phyloP scores from a whole-genome alignment of 495 filamentous ascomycete genomes.

The Neurospora sp. region DNA sequence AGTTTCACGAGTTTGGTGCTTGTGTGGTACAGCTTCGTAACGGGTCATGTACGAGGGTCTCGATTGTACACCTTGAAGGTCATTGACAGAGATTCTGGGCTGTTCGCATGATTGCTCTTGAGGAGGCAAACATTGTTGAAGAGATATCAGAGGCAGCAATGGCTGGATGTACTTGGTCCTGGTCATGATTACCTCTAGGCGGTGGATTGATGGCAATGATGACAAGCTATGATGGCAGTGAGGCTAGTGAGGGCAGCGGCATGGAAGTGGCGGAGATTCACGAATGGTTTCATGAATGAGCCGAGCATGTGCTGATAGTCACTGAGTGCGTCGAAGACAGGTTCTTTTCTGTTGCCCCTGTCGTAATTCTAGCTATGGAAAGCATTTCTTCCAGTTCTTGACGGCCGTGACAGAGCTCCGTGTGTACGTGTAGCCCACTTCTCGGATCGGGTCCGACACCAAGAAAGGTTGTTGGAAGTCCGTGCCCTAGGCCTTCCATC shows the following conservation, averaged over 20 bases:
- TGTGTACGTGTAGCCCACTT: not conserved
- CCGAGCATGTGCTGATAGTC: not conserved
- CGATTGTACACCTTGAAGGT: not conserved
- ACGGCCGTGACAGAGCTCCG: not conserved
- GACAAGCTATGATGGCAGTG: not conserved
- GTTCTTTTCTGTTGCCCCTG: too few relatives aligned
- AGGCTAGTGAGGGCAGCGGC: not conserved
- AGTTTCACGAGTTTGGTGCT: not conserved
- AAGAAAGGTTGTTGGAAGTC: too few relatives aligned
- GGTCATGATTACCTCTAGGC: not conserved
- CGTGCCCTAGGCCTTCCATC: too few relatives aligned
- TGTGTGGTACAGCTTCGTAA: not conserved
- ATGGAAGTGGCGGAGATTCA: not conserved
- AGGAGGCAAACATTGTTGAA: not conserved
- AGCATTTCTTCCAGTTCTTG: not conserved
- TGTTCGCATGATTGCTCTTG: not conserved
- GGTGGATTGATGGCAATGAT: not conserved
- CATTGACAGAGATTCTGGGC: not conserved
- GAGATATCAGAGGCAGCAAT: not conserved
- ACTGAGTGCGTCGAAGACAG: too few relatives aligned
- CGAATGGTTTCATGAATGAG: not conserved
- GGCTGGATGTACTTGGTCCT: not conserved
- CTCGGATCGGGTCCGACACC: not conserved
- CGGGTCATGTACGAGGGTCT: not conserved
- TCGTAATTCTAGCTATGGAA: not conserved